These are phyloP conservation scores for Plasmodium coatneyi DNA, from an alignment of 169 alveolate genomes.

Conservation along the genomic window DNA sequence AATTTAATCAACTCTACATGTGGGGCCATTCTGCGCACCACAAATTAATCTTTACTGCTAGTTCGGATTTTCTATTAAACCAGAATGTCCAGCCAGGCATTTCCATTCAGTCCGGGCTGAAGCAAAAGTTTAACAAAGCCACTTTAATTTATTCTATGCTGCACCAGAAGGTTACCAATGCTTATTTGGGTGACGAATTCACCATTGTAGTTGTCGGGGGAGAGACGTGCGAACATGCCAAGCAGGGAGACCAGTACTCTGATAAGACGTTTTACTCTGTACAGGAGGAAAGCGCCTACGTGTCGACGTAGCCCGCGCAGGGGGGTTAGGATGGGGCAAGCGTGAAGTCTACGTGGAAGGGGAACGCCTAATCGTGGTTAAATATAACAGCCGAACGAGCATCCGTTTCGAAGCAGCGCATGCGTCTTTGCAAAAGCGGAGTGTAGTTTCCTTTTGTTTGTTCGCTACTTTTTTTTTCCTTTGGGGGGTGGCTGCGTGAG, in stretches of 20 bases:
- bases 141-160: slow-evolving; percentile 81
- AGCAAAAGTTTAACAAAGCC: slow-evolving; percentile 77
- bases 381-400: neutral
- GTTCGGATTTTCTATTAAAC: slow-evolving; percentile 81
- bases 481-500: neutral
- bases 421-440: neutral
- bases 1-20: slow-evolving; percentile 84
- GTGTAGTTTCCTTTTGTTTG: neutral
- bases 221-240: slow-evolving; percentile 17
- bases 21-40: slow-evolving; percentile 92
- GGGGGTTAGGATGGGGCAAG: neutral
- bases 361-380: neutral
- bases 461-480: neutral
- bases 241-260: slow-evolving; percentile 26
- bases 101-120: slow-evolving; percentile 85
- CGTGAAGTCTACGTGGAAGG: neutral
- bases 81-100: slow-evolving; percentile 89
- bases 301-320: slow-evolving; percentile 14
- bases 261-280: slow-evolving; percentile 46
- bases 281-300: slow-evolving; percentile 55
- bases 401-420: neutral
- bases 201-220: slow-evolving; percentile 86
- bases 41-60: slow-evolving; percentile 87
- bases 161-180: slow-evolving; percentile 84
- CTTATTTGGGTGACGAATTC: slow-evolving; percentile 82